These are phyloP conservation scores for Phytophthora sp. DNA, from an alignment of 352 stramenopile genomes.

Conservation along the genomic window DNA sequence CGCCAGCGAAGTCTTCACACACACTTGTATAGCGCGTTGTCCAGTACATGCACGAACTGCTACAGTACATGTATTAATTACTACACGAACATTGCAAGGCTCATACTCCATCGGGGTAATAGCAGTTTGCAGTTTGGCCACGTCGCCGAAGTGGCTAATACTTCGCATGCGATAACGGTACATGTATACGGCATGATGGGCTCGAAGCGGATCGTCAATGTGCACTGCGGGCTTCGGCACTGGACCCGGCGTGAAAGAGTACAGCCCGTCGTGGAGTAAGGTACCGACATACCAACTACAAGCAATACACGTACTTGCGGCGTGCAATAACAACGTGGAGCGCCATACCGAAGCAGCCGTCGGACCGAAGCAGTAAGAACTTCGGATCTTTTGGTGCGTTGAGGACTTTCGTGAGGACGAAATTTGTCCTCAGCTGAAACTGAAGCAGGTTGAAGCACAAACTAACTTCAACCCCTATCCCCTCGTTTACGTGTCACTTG, in stretches of 20 bases:
- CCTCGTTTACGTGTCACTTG: constrained; percentile 33
- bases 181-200: not conserved
- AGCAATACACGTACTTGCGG: not conserved
- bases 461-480: constrained; percentile 35
- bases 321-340: no score
- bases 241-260: constrained; percentile 1
- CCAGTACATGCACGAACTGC: no score
- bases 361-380: not conserved
- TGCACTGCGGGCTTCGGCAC: not conserved
- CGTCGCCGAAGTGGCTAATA: constrained; percentile 7
- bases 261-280: not conserved
- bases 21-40: no score
- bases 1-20: no score
- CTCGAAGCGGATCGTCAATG: not conserved
- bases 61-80: no score
- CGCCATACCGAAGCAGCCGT: not conserved
- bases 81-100: no score
- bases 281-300: no score
- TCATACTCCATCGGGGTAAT: no score
- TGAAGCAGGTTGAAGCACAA: constrained; percentile 28
- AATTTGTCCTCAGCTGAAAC: not conserved
- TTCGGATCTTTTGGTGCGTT: not conserved
- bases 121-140: not conserved
- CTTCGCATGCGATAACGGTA: constrained; percentile 9
- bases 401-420: not conserved